phyloP scores from a whole-genome alignment of 345 rosid genomes.

The Eucalyptus tenuipes region DNA sequence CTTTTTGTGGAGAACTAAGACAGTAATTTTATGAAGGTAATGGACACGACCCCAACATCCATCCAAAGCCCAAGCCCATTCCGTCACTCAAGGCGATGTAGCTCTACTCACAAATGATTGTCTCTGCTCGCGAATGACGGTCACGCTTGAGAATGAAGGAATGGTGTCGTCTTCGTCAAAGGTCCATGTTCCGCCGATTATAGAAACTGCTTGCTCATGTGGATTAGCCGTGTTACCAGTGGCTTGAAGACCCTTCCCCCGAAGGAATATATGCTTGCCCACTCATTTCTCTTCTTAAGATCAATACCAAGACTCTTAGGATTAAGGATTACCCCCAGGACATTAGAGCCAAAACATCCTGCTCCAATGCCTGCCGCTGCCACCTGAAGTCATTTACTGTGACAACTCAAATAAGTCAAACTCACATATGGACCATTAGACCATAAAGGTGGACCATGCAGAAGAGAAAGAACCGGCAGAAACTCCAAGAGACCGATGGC shows the following conservation, averaged over 20 bases:
- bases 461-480: no score
- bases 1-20: neutral
- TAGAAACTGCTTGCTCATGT: neutral
- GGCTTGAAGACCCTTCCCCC: neutral
- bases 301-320: no score
- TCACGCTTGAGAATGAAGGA: neutral
- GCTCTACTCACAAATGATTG: neutral
- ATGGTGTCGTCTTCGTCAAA: rapidly evolving
- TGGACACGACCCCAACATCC: neutral
- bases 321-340: no score
- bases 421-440: no score
- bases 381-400: no score
- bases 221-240: neutral
- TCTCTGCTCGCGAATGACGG: neutral
- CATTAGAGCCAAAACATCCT: no score
- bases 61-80: neutral
- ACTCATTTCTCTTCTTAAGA: no score
- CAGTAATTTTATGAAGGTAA: neutral
- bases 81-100: neutral
- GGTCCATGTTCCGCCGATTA: neutral
- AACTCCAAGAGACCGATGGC: no score
- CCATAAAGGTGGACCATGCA: no score
- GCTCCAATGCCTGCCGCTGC: no score
- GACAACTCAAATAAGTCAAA: no score
- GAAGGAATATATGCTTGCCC: neutral